A percentile compares a stretch with the other conserved stretches of the same genome.
phyloP scores from a whole-genome alignment of 2,329 filamentous ascomycete species.

The Hirsutella minnesotensis region DNA sequence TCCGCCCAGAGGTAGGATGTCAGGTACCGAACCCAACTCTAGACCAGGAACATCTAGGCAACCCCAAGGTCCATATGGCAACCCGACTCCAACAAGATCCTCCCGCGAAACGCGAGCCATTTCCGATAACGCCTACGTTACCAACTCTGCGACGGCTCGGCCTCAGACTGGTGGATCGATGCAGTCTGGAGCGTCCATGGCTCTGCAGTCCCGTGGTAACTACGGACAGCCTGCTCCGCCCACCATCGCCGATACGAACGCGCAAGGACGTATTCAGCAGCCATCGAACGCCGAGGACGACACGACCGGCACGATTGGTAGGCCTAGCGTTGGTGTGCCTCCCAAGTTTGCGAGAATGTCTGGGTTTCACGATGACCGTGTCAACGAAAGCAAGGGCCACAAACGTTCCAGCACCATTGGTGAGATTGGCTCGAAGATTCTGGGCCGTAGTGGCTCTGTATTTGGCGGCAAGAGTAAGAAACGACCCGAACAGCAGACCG shows the following conservation, averaged over 20 bases:
- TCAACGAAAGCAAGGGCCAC: slow-evolving; percentile 41
- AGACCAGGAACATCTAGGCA: slow-evolving; percentile 26
- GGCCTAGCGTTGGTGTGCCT: slow-evolving; percentile 48
- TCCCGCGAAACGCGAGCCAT: slow-evolving; percentile 24
- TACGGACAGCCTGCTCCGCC: slow-evolving; percentile 86
- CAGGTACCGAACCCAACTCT: slow-evolving; percentile 36
- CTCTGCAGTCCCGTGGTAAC: slow-evolving; percentile 45
- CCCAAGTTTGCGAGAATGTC: slow-evolving; percentile 47
- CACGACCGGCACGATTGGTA: slow-evolving; percentile 50
- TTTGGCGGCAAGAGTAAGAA: slow-evolving; percentile 54
- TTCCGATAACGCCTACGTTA: slow-evolving; percentile 30
- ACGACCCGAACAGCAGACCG: slow-evolving; percentile 35
- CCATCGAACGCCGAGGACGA: slow-evolving; percentile 53
- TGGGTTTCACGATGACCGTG: slow-evolving; percentile 42
- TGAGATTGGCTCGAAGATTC: slow-evolving; percentile 71
- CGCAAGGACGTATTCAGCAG: slow-evolving; percentile 80
- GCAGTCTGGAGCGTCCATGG: slow-evolving; percentile 56
- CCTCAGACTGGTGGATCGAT: slow-evolving; percentile 78
- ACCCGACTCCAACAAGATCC: slow-evolving; percentile 12
- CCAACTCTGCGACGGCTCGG: slow-evolving; percentile 38
- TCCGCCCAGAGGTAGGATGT: slow-evolving; percentile 40
- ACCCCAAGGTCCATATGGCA: slow-evolving; percentile 34
- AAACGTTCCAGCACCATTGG: slow-evolving; percentile 66
- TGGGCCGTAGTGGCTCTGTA: slow-evolving; percentile 72
- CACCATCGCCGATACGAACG: slow-evolving; percentile 77